phyloP scores from a whole-genome alignment of 257 asterid genomes.

The Capsicum baccatum region DNA sequence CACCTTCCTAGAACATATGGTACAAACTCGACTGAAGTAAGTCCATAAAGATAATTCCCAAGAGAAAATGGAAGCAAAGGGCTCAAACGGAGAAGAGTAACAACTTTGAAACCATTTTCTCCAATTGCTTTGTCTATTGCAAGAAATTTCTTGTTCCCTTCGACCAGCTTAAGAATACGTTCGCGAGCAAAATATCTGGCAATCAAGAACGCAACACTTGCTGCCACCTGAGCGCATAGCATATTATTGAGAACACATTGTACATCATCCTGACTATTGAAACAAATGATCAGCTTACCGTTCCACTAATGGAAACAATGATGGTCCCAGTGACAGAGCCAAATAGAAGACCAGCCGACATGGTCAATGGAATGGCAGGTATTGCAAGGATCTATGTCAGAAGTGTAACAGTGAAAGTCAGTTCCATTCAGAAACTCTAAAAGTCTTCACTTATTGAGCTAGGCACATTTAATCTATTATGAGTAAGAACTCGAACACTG shows the following conservation, averaged over 20 bases:
- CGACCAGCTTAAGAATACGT: conserved; percentile 92
- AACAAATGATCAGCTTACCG: conserved; percentile 52
- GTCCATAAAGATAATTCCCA: conserved; percentile 93
- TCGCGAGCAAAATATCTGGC: conserved; percentile 99
- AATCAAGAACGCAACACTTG: conserved; percentile 85
- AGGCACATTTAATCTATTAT: not conserved
- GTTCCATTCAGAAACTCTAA: not conserved
- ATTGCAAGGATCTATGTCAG: conserved; percentile 80
- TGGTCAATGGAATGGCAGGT: conserved; percentile 94
- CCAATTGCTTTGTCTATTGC: conserved; percentile 99
- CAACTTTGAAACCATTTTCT: conserved; percentile 91
- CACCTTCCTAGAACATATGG: conserved; percentile 96
- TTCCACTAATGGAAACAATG: conserved; percentile 91
- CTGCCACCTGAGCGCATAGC: conserved; percentile 71
- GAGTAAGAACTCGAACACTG: not conserved
- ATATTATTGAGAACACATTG: not conserved
- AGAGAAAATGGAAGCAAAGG: conserved; percentile 97
- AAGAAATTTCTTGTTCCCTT: conserved; percentile 91
- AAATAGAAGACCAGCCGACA: conserved; percentile 97
- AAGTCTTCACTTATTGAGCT: not conserved
- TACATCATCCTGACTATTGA: not conserved
- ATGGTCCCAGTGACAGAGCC: conserved; percentile 87
- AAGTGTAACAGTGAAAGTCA: conserved; percentile 25
- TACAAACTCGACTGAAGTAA: conserved; percentile 90
- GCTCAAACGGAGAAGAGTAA: conserved; percentile 97